Evolutionary conservation across 1,284 basidiomycete species (phyloP).

Genomic region (Mycena citricolor): DNA sequence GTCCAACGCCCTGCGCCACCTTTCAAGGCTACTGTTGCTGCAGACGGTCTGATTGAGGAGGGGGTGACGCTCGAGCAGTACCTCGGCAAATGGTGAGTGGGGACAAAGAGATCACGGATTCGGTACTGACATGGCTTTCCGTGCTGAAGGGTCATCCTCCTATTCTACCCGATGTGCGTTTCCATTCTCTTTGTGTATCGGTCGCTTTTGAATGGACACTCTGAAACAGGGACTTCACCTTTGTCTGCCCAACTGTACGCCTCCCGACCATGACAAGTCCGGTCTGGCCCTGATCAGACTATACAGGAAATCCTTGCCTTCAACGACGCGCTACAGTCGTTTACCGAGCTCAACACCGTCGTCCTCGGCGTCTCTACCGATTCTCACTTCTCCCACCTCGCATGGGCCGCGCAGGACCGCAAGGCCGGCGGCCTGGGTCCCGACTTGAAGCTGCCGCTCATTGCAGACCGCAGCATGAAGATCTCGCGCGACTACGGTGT

Average conservation of each 20-base stretch:
- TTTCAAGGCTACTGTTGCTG: conserved; percentile 76
- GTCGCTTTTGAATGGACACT: too few relatives aligned
- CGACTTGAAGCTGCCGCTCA: conserved; percentile 75
- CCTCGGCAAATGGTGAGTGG: conserved; percentile 76
- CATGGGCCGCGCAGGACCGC: conserved; percentile 82
- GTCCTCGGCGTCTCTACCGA: conserved; percentile 85
- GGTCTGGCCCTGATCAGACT: not conserved
- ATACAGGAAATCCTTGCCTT: conserved; percentile 80
- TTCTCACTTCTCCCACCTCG: conserved; percentile 85
- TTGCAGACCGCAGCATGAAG: conserved; percentile 70
- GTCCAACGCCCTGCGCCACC: conserved; percentile 77
- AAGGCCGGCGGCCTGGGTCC: conserved; percentile 87
- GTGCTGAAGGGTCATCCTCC: conserved; percentile 63
- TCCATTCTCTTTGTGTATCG: conserved; percentile 2
- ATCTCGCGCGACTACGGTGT: conserved; percentile 82
- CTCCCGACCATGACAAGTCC: not conserved
- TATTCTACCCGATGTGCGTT: conserved; percentile 78
- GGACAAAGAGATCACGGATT: not conserved
- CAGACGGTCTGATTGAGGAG: conserved; percentile 75
- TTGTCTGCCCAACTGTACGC: conserved; percentile 77
- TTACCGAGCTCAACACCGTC: conserved; percentile 70
- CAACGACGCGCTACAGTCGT: conserved; percentile 78
- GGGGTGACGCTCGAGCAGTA: conserved; percentile 71
- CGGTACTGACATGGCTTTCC: conserved; percentile 20
- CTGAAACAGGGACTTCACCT: conserved; percentile 66